A percentile compares a stretch with the other conserved stretches of the same genome.
These are phyloP conservation scores for Suhomyces bribrorum DNA, from an alignment of 1,139 yeast genomes.

Conservation along the genomic window DNA sequence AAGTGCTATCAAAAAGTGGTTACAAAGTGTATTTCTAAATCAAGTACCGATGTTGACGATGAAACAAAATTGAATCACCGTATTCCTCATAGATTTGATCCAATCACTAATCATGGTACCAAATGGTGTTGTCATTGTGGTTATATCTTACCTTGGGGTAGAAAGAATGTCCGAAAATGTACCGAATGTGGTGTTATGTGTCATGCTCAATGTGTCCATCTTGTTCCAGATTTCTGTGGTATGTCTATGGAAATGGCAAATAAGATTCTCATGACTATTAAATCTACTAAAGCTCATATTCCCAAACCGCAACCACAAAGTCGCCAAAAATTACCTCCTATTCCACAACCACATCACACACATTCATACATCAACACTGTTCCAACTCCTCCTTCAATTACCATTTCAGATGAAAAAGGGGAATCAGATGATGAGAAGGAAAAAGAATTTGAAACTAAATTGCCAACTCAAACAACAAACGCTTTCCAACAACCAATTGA, in stretches of 20 bases:
- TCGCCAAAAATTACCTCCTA: conserved; percentile 7
- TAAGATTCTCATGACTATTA: conserved; percentile 80
- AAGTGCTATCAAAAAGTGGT: conserved; percentile 93
- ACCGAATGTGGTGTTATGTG: conserved; percentile 94
- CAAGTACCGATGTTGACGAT: conserved; percentile 82
- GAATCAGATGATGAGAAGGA: conserved; percentile 32
- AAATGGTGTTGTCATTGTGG: conserved; percentile 99
- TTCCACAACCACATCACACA: conserved; percentile 1
- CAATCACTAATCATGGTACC: conserved; percentile 88
- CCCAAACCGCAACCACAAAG: conserved; percentile 15
- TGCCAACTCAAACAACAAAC: conserved; percentile 41
- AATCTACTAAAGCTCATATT: conserved; percentile 62
- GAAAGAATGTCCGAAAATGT: conserved; percentile 92
- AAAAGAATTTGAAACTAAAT: conserved; percentile 22
- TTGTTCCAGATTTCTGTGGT: conserved; percentile 97
- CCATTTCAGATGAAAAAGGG: conserved; percentile 6
- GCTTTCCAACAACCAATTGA: conserved; percentile 37
- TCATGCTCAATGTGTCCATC: conserved; percentile 87
- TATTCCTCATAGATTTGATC: conserved; percentile 94
- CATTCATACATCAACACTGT: conserved; percentile 5
- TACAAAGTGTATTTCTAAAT: conserved; percentile 91
- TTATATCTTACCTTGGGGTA: conserved; percentile 91
- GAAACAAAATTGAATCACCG: conserved; percentile 93
- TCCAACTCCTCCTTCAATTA: conserved; percentile 15
- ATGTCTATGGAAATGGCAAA: conserved; percentile 98